Conservation (phyloP, 768 basidiomycete genomes). For the Terana coerulea region DNA sequence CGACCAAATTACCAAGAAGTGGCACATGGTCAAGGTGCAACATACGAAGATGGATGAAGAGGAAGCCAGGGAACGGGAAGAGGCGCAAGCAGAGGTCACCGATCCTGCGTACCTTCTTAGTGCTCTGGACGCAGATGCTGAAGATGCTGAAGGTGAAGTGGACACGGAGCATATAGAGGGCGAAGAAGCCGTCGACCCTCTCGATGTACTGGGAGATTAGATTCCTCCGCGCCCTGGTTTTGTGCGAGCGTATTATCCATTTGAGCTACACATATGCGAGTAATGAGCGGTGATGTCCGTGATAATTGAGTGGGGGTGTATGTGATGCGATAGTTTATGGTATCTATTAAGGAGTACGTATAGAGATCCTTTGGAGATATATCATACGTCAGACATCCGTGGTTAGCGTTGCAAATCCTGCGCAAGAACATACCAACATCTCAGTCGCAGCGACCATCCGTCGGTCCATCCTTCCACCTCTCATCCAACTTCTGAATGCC, state of each 20-base stretch:
- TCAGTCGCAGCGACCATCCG: slow-evolving; percentile 87
- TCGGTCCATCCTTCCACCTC: slow-evolving; percentile 90
- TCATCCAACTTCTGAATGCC: slow-evolving; percentile 59
- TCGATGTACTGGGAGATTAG: slow-evolving; percentile 15
- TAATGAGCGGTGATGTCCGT: no score
- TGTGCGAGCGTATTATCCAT: no score
- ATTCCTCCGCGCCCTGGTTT: neutral
- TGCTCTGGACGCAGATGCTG: slow-evolving; percentile 39
- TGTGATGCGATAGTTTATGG: no score
- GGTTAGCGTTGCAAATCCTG: no score
- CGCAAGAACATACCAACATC: no score
- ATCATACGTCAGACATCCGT: no score
- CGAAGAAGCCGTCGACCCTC: slow-evolving; percentile 10
- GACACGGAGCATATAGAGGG: neutral
- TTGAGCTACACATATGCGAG: no score
- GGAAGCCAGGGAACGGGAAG: slow-evolving; percentile 75
- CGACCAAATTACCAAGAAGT: slow-evolving; percentile 76
- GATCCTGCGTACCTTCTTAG: slow-evolving; percentile 58
- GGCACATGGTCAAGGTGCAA: slow-evolving; percentile 73
- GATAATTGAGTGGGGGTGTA: no score
- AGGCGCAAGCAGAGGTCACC: slow-evolving; percentile 70
- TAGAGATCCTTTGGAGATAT: no score
- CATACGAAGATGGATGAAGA: slow-evolving; percentile 70
- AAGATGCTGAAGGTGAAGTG: slow-evolving; percentile 20
- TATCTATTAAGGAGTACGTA: no score